Percentiles rank a stretch among this genome's conserved stretches.
These are phyloP conservation scores for Intubia oerlemansii DNA, from an alignment of 2,329 filamentous ascomycete genomes.

Conservation along the genomic window DNA sequence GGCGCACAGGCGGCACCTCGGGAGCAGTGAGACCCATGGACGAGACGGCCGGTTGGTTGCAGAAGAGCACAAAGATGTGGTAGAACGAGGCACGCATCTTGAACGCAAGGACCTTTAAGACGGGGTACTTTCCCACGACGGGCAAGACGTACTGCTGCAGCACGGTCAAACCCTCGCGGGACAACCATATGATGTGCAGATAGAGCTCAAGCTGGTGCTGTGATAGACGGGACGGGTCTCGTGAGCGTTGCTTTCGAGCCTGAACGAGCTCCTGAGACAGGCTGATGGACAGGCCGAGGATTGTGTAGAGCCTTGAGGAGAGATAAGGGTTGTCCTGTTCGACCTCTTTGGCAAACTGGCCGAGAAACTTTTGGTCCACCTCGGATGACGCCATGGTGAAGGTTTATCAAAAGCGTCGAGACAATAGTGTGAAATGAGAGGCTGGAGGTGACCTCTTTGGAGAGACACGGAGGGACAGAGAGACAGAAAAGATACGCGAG, in stretches of 20 bases:
- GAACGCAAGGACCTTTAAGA: slow-evolving; percentile 74
- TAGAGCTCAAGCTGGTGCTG: slow-evolving; percentile 54
- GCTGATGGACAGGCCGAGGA: slow-evolving; percentile 76
- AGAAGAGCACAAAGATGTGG: slow-evolving; percentile 90
- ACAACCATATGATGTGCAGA: slow-evolving; percentile 82
- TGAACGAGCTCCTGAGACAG: slow-evolving; percentile 66
- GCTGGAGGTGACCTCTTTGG: too few species aligned
- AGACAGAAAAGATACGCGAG: neutral
- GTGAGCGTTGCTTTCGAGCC: slow-evolving; percentile 60
- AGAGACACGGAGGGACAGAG: too few species aligned
- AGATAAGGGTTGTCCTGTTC: slow-evolving; percentile 59
- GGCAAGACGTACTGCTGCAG: slow-evolving; percentile 76
- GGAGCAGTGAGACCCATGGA: slow-evolving; percentile 31
- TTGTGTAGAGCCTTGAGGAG: slow-evolving; percentile 67
- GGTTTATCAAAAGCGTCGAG: too few species aligned
- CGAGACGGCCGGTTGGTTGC: slow-evolving; percentile 68
- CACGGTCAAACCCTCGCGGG: slow-evolving; percentile 73
- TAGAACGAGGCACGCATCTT: slow-evolving; percentile 90
- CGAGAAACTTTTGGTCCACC: slow-evolving; percentile 93
- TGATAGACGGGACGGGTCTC: slow-evolving; percentile 60
- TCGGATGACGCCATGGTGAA: slow-evolving; percentile 79
- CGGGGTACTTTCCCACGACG: slow-evolving; percentile 55
- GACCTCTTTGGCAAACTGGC: slow-evolving; percentile 65
- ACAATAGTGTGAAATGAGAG: too few species aligned
- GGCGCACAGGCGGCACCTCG: slow-evolving; percentile 15